Base-by-base conservation (phyloP, 306 rosid species). In the Ochetophila trinervis region DNA sequence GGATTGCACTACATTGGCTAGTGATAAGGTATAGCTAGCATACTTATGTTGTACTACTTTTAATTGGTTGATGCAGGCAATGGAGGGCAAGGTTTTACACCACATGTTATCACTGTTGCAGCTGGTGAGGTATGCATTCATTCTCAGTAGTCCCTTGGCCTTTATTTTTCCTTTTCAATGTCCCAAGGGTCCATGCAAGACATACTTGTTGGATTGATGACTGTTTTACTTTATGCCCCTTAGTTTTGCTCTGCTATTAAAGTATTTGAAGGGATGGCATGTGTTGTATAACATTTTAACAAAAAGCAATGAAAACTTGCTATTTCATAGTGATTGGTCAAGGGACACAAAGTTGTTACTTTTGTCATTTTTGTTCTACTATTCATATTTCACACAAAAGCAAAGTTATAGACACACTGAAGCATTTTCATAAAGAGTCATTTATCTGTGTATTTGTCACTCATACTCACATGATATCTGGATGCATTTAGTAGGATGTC, bases 71-170 rank as follows among this genome's bases (percentile, higher is more conserved):
- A 82, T 77, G 84, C 83, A 92, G 96, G 96, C 78, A 87, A 84
- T 81, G 75, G 83, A 51, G 98, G 93, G 52, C 96, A 87, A 80
- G 88, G 93, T 27, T 91, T 91, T 70, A 82, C 90, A 18, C 91
- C 95, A 3, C 87, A 91, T 80, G 90, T 92, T 52, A 78, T 92
- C 65, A 55, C 70, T 65, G 95, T 89, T 12, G 79, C 86, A 60
- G 87, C 96, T 63, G 96, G 95, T 48, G 98, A 89, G 98, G 98
- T 92, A 89, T 71, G 81, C 60, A 48, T 72, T 73, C 59, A 40
- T 70, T 75, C 22, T 71, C 63, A 36, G 54, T 47, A 10, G 18
- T 62, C 53, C 53, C 54, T 65, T 66, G 30, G 52, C 24, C 59
- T 56, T 51, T 5, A 37, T 49, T 17, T 76, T 66, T 11, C 8